These are phyloP conservation scores for Taphrina sp. DNA, from an alignment of 1,139 yeast genomes.

Conservation along the genomic window DNA sequence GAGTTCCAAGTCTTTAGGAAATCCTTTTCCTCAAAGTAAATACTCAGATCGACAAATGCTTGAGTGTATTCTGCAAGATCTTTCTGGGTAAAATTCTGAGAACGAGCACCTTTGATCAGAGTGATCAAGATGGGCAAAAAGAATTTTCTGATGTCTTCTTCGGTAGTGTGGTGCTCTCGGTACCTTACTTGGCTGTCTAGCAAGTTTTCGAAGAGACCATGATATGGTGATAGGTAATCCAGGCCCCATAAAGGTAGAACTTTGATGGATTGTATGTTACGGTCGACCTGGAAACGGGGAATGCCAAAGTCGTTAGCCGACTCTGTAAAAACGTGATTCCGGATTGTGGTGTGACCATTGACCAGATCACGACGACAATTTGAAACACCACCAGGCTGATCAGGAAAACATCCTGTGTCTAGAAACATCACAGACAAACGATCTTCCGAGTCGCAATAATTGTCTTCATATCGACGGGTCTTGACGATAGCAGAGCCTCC, in stretches of 20 bases:
- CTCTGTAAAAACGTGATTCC: constrained; percentile 19
- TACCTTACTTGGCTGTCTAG: constrained; percentile 8
- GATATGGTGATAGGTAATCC: constrained; percentile 18
- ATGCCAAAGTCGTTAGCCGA: constrained; percentile 22
- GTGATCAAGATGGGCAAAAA: constrained; percentile 7
- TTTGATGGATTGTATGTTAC: constrained; percentile 11
- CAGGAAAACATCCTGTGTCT: constrained; percentile 19
- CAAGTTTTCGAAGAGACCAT: constrained; percentile 15
- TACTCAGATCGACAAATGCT: constrained; percentile 10
- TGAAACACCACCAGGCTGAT: constrained; percentile 24
- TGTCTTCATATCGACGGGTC: constrained; percentile 9
- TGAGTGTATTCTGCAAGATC: constrained; percentile 8
- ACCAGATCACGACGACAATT: constrained; percentile 25
- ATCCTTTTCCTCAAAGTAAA: constrained; percentile 21
- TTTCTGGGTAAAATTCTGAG: constrained; percentile 3
- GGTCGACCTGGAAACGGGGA: constrained; percentile 15
- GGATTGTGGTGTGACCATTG: constrained; percentile 15
- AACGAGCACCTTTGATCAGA: constrained; percentile 13
- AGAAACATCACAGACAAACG: constrained; percentile 11
- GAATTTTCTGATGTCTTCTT: constrained; percentile 1
- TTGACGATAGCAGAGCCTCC: constrained; percentile 18
- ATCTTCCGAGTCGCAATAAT: constrained; percentile 14
- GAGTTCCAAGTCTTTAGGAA: constrained; percentile 19
- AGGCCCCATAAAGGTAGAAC: constrained; percentile 19
- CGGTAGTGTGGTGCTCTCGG: constrained; percentile 20